phyloP scores from a whole-genome alignment of 2,329 filamentous ascomycete genomes.

The Ilyonectria sp. region DNA sequence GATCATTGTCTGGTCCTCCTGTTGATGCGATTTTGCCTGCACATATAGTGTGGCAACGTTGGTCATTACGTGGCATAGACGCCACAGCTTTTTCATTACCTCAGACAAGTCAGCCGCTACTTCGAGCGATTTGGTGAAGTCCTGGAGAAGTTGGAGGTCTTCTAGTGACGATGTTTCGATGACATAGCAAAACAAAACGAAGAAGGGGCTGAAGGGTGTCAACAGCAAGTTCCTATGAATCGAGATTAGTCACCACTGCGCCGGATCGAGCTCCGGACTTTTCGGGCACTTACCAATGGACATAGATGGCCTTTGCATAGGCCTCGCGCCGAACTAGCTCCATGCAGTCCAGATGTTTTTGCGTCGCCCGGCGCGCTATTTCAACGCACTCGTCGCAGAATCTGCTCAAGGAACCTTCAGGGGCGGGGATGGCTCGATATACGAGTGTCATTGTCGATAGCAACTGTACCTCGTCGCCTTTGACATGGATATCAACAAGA shows the following conservation, averaged over 20 bases:
- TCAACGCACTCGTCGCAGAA: constrained; percentile 66
- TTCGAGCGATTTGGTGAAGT: constrained; percentile 71
- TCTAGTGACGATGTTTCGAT: constrained; percentile 67
- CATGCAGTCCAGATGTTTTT: constrained; percentile 62
- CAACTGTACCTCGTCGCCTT: constrained; percentile 64
- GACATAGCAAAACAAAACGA: constrained; percentile 71
- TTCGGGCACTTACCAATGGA: constrained; percentile 63
- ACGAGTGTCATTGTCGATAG: constrained; percentile 66
- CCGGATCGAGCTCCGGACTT: background rate
- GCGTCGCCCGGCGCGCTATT: constrained; percentile 64
- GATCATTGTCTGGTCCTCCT: constrained; percentile 61
- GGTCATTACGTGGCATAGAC: constrained; percentile 74
- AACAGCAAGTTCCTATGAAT: constrained; percentile 65
- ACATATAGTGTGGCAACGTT: constrained; percentile 75
- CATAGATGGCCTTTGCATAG: constrained; percentile 62
- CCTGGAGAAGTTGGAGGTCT: constrained; percentile 69
- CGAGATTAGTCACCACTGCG: constrained; percentile 26
- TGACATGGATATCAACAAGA: constrained; percentile 61
- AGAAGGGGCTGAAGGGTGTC: constrained; percentile 72
- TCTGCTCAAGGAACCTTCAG: constrained; percentile 57
- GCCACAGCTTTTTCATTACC: constrained; percentile 72
- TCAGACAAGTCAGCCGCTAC: constrained; percentile 68
- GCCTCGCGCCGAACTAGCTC: constrained; percentile 57
- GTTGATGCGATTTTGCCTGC: constrained; percentile 69
- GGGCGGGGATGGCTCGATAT: constrained; percentile 66